Evolutionary conservation across 2,329 filamentous ascomycete genomes (phyloP), one percentile per base, ranked within the genome.

Genomic region (Pyrenophora teres): DNA sequence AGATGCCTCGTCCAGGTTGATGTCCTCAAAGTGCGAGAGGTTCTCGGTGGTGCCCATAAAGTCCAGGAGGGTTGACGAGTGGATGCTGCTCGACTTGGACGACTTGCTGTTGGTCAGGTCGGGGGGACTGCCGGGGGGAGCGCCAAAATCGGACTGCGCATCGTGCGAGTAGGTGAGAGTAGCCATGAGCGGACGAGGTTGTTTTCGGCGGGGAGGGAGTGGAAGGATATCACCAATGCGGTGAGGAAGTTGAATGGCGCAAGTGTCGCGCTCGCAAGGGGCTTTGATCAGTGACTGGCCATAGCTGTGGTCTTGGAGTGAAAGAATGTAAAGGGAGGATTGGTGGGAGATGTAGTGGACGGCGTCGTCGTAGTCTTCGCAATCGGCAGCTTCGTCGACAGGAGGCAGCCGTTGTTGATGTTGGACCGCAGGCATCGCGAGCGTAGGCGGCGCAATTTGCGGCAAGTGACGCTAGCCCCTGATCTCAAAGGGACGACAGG

Each of bases 11-110:
- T 92, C 88, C 25, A 97, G 84, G 10, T 89, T 90, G 70, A 97
- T 96, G 60, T 97, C 93, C 72, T 97, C 93, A 66, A 97, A 97
- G 72, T 97, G 87, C 58, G 85, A 86, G 51, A 88, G 83, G 68
- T 96, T 53, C 46, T 53, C 90, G 67, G 87, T 85, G 21, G 77
- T 74, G 63, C 72, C 70, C 54, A 74, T 71, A 40, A 74, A 69
- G 62, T 90, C 89, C 65, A 91, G 88, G 65, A 85, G 88, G 56
- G 84, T 86, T 50, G 88, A 87, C 32, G 92, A 96, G 63, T 87
- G 88, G 67, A 93, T 89, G 42, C 91, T 96, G 4, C 90, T 95
- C 23, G 91, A 92, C 75, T 94, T 95, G 60, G 90, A 96, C 57
- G 90, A 94, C 74, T 93, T 95, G 54, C 90, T 95, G 62, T 81